phyloP scores from a whole-genome alignment of 768 basidiomycete genomes.

The Pleurotus sapidus region DNA sequence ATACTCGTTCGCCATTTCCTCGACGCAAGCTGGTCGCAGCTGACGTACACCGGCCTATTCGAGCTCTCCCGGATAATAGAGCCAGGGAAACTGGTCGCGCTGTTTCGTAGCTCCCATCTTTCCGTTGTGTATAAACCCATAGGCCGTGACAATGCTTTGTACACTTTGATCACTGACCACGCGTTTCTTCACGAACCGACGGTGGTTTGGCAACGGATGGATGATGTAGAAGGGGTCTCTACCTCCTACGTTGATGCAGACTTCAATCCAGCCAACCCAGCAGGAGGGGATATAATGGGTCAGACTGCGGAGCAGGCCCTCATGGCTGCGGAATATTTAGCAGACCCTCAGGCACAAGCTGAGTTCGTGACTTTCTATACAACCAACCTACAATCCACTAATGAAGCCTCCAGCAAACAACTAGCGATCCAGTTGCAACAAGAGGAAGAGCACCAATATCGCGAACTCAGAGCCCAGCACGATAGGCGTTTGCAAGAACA shows the following conservation, averaged over 20 bases:
- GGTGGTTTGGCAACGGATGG: slow-evolving; percentile 91
- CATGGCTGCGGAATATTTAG: slow-evolving; percentile 41
- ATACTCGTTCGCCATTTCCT: slow-evolving; percentile 67
- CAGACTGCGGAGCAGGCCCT: slow-evolving; percentile 63
- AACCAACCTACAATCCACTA: slow-evolving; percentile 1
- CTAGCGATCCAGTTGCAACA: slow-evolving; percentile 77
- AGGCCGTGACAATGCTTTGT: slow-evolving; percentile 39
- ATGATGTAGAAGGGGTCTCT: slow-evolving; percentile 80
- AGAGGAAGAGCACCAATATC: slow-evolving; percentile 56
- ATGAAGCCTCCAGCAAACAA: slow-evolving; percentile 40
- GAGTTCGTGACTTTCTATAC: slow-evolving; percentile 50
- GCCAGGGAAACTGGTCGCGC: slow-evolving; percentile 58
- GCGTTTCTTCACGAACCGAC: slow-evolving; percentile 76
- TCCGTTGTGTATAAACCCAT: slow-evolving; percentile 75
- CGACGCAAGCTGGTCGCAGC: slow-evolving; percentile 69
- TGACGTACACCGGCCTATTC: slow-evolving; percentile 88
- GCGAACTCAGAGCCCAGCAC: background rate
- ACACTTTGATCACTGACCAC: slow-evolving; percentile 83
- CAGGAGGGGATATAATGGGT: slow-evolving; percentile 81
- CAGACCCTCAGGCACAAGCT: slow-evolving; percentile 39
- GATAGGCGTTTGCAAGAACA: background rate
- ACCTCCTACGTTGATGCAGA: slow-evolving; percentile 77
- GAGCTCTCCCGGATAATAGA: slow-evolving; percentile 65
- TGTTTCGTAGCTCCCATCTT: slow-evolving; percentile 90
- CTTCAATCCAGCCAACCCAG: slow-evolving; percentile 61